Conservation (phyloP, 2,329 filamentous ascomycete genomes). For the Fusarium palustre region DNA sequence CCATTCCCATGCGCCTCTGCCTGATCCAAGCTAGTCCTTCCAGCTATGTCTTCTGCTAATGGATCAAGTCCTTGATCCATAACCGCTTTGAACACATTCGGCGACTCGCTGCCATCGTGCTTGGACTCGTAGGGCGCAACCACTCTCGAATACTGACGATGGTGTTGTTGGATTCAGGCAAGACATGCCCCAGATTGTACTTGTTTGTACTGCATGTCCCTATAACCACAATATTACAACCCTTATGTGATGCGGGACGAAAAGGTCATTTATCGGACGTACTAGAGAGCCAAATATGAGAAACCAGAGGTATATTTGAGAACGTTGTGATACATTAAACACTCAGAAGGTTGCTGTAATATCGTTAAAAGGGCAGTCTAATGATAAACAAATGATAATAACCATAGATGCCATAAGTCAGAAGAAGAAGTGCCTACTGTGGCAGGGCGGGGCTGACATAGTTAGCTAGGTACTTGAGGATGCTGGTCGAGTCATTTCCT, state of each 20-base stretch:
- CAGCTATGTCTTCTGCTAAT: constrained; percentile 28
- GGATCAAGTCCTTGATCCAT: constrained; percentile 25
- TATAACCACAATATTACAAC: constrained; percentile 28
- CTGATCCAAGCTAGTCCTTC: constrained; percentile 26
- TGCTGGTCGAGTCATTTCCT: not conserved
- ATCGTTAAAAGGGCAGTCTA: no score
- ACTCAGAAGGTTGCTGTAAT: rapidly evolving
- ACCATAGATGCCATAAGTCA: no score
- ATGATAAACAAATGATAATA: no score
- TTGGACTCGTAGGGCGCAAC: constrained; percentile 38
- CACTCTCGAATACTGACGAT: constrained; percentile 42
- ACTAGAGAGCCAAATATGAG: not conserved
- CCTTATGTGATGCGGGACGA: not conserved
- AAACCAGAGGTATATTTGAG: not conserved
- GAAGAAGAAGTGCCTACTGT: no score
- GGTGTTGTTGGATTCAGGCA: constrained; percentile 44
- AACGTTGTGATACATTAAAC: no score
- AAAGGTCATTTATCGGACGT: not conserved
- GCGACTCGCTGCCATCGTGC: constrained; percentile 27
- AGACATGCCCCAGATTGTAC: constrained; percentile 50
- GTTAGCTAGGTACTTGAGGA: no score
- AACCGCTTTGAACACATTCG: constrained; percentile 2
- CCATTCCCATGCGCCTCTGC: constrained; percentile 7
- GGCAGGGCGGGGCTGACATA: no score
- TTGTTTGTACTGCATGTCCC: constrained; percentile 44